Conservation (phyloP, 345 rosid genomes). For the Chamaenerion angustifolium region DNA sequence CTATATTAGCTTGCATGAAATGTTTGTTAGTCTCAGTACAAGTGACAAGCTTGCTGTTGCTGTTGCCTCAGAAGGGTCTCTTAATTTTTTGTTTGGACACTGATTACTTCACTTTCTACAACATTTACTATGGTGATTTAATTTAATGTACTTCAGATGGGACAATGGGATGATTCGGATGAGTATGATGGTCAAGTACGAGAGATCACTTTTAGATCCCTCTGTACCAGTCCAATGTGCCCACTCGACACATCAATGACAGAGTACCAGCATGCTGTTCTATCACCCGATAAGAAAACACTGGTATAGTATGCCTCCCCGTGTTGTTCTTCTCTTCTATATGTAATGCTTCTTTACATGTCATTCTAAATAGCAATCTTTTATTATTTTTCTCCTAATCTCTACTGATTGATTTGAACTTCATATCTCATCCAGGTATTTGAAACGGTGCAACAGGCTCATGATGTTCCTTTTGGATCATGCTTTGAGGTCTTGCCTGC, state of each 20-base stretch:
- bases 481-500: conserved; percentile 55
- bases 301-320: conserved; percentile 27
- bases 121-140: background rate
- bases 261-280: conserved; percentile 77
- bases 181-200: conserved; percentile 97
- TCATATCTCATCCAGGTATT: conserved; percentile 39
- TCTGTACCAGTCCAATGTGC: conserved; percentile 92
- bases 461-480: conserved; percentile 96
- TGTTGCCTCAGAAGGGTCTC: too few species aligned
- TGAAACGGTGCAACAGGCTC: conserved; percentile 93
- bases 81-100: background rate
- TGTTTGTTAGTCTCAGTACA: too few species aligned
- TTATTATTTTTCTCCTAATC: too few species aligned
- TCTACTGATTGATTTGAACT: too few species aligned
- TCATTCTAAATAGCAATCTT: too few species aligned
- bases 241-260: conserved; percentile 97
- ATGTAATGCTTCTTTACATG: too few species aligned
- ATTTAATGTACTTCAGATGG: conserved; percentile 29
- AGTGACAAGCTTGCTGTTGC: too few species aligned
- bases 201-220: conserved; percentile 73
- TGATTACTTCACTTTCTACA: too few species aligned
- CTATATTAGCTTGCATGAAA: too few species aligned
- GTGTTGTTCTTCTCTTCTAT: background rate
- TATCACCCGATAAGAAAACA: conserved; percentile 62
- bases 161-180: conserved; percentile 82